Conservation (phyloP, 768 basidiomycete genomes). For the Solioccasus polychromus region DNA sequence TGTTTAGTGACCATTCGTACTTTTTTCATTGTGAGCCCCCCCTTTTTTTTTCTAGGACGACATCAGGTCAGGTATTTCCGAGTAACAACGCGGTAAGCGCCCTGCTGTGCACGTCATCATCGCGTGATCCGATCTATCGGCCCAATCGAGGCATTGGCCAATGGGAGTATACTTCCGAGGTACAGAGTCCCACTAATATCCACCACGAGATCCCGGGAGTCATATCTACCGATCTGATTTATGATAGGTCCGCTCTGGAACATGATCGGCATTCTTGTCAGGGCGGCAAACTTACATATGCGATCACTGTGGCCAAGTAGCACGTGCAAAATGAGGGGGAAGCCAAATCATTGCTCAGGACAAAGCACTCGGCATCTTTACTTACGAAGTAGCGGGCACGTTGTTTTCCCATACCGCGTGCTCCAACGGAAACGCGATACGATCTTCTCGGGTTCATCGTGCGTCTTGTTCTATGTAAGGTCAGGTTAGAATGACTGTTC, state of each 20-base stretch:
- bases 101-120: background rate
- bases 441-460: constrained; percentile 1
- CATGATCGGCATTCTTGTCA: constrained; percentile 9
- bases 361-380: background rate
- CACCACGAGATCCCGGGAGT: background rate
- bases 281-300: background rate
- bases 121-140: constrained; percentile 1
- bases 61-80: background rate
- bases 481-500: background rate
- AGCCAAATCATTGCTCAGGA: background rate
- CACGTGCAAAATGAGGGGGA: background rate
- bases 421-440: constrained; percentile 7
- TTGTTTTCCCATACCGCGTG: constrained; percentile 6
- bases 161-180: constrained; percentile 1
- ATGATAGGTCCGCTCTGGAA: background rate
- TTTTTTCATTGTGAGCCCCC: too few species aligned
- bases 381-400: constrained; percentile 1
- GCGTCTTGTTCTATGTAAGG: background rate
- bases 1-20: background rate
- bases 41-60: too few species aligned
- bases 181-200: constrained; percentile 5
- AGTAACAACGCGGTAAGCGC: background rate
- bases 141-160: constrained; percentile 2
- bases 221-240: constrained; percentile 4
- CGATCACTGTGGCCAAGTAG: background rate